Conservation (phyloP, 768 basidiomycete species). For the Mycena chlorophos region DNA sequence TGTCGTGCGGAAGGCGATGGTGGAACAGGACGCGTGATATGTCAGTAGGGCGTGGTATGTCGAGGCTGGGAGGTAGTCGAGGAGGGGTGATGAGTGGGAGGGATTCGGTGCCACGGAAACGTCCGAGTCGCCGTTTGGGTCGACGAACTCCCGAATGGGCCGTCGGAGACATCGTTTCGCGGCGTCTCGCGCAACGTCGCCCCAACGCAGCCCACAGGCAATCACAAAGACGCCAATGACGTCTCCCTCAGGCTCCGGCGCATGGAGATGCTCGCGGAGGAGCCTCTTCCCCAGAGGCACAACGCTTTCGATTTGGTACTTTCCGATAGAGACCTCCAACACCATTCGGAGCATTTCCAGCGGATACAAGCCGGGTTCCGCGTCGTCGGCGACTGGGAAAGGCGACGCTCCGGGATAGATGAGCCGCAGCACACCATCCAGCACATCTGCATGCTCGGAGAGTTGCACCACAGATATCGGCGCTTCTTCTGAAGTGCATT, state of each 20-base stretch:
- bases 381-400: background rate
- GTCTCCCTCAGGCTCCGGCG: background rate
- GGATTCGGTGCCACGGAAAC: background rate
- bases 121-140: background rate
- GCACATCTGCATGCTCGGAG: background rate
- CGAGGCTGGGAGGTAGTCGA: background rate
- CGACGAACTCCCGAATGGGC: background rate
- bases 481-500: background rate
- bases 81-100: background rate
- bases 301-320: background rate
- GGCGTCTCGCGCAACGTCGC: background rate
- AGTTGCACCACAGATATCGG: background rate
- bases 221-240: background rate
- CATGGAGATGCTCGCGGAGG: background rate
- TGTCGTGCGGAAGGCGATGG: background rate
- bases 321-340: background rate
- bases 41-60: conserved; percentile 1
- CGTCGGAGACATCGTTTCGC: background rate
- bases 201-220: background rate
- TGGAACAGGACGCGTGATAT: background rate
- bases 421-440: background rate
- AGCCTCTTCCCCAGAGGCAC: background rate
- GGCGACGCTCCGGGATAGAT: background rate
- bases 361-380: background rate
- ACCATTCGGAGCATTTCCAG: background rate